Evolutionary conservation across 192 early-diverging fungal species (phyloP).

Genomic region (Umbelopsis ramanniana): DNA sequence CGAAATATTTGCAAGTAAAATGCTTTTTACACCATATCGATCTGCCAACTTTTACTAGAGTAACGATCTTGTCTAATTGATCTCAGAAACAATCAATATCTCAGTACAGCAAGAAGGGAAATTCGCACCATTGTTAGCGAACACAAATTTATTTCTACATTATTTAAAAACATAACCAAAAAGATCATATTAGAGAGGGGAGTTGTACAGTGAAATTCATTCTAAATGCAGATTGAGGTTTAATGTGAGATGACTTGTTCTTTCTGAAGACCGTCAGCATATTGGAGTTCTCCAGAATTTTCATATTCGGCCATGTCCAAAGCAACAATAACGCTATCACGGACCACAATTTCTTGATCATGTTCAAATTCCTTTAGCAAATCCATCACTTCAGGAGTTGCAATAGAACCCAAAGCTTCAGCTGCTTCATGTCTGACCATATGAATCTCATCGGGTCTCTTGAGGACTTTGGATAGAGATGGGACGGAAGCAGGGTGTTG

Average conservation of each 20-base stretch:
- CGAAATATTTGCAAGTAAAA: no score
- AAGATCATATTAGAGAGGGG: background rate
- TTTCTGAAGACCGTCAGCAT: conserved; percentile 65
- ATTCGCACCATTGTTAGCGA: no score
- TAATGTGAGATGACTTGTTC: conserved; percentile 36
- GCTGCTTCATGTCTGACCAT: conserved; percentile 99
- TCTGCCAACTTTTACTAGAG: no score
- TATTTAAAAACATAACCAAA: no score
- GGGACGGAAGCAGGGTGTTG: conserved; percentile 91
- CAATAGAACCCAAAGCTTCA: conserved; percentile 96
- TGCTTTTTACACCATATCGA: no score
- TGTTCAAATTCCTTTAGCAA: conserved; percentile 72
- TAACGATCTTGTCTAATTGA: no score
- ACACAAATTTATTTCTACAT: no score
- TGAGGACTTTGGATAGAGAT: conserved; percentile 76
- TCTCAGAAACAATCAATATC: no score
- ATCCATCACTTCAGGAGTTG: conserved; percentile 81
- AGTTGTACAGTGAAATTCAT: conserved; percentile 15
- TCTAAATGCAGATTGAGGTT: conserved; percentile 25
- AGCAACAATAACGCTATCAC: conserved; percentile 91
- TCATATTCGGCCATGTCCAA: conserved; percentile 97
- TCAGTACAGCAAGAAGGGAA: no score
- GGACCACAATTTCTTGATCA: conserved; percentile 84
- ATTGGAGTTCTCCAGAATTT: conserved; percentile 85
- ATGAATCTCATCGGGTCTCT: conserved; percentile 72